Evolutionary conservation across 805 yeast species (phyloP).

Genomic region (Monosporozyma yasuniensis): DNA sequence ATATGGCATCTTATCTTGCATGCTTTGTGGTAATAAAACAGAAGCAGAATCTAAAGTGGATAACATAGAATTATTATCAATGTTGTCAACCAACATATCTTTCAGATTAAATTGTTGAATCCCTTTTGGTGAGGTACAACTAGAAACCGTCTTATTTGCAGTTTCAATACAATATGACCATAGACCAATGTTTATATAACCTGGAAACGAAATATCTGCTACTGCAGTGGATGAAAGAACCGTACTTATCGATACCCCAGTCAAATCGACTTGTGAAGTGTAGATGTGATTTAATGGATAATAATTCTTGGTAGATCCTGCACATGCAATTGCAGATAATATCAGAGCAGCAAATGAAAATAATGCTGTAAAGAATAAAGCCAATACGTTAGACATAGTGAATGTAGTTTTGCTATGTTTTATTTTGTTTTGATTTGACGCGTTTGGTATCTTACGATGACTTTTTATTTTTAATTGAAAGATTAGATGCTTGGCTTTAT

Average conservation of each 20-base stretch:
- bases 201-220: constrained; percentile 30
- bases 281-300: constrained; percentile 38
- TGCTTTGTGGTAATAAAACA: constrained; percentile 44
- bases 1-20: constrained; percentile 38
- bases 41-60: constrained; percentile 16
- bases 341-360: constrained; percentile 37
- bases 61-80: constrained; percentile 22
- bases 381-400: constrained; percentile 14
- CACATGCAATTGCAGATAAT: constrained; percentile 41
- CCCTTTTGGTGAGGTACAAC: constrained; percentile 26
- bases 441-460: neutral
- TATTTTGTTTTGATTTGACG: neutral
- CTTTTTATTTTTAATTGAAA: too few species aligned
- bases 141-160: constrained; percentile 11
- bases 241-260: constrained; percentile 19
- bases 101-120: constrained; percentile 24
- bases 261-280: constrained; percentile 39
- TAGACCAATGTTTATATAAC: constrained; percentile 45
- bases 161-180: constrained; percentile 57
- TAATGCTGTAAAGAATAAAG: constrained; percentile 20
- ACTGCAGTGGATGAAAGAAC: constrained; percentile 10
- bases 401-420: neutral
- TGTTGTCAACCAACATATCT: constrained; percentile 17
- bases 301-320: constrained; percentile 41
- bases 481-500: neutral